Evolutionary conservation across 257 asterid genomes (phyloP), one percentile per base, ranked within the genome.

Genomic region (Knoxia roxburghii): DNA sequence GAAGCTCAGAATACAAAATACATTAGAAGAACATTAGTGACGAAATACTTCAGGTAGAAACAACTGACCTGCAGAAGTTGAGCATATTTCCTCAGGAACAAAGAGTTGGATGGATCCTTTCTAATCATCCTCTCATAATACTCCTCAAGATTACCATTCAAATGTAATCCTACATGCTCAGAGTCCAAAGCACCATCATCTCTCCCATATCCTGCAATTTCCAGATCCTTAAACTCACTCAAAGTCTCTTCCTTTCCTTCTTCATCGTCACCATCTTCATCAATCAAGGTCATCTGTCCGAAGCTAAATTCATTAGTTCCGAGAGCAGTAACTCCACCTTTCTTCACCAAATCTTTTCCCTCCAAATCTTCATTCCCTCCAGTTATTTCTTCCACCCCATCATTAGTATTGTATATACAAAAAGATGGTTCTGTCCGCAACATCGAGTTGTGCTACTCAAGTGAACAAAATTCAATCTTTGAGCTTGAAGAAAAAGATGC

Each of bases 371-470:
- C 48, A 60, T 39, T 53, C 46, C 65, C 83, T 32, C 50, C 81
- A 18, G 73, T 37, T 49, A 63, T 55, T 24, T 32, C 69, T 14
- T 37, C 66, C 37, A 49, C 60, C 74, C 60, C 83, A 14, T 79
- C 89, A 11, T 76, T 80, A 0, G 70, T 37, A 65, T 56, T 81
- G 69, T 90, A 90, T 29, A 88, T 84, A 3, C 83, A 75, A 67
- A 91, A 82, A 2, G 97, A 91, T 24, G 93, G 85, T 65, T 86
- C 96, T 6, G 89, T 82, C 9, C 64, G 85, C 78, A 91, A 69
- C 76, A 80, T 67, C 32, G 74, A 53, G 15, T 64, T 69, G 33
- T 55, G 37, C 23, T 68, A 56, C 64, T 60, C 52, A 29, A 72
- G 41, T 43, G 64, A 57, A 45, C 74, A 73, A 57, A 41, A 65